Evolutionary conservation across 2,329 filamentous ascomycete genomes (phyloP).

Genomic region (Fusarium citri): DNA sequence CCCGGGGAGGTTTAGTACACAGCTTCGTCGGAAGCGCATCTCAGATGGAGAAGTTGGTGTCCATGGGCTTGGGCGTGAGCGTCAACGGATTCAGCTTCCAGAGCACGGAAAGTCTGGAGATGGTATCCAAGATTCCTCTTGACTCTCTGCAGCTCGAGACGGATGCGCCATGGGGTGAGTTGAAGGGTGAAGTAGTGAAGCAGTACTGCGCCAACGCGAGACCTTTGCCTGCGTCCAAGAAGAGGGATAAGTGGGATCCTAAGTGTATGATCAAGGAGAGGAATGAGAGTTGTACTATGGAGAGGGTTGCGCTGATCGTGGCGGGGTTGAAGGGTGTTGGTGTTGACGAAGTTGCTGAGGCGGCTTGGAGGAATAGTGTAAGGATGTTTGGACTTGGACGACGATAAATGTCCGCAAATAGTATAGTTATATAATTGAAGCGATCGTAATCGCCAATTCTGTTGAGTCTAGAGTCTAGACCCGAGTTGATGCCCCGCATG

Average conservation of each 20-base stretch:
- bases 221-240: slow-evolving; percentile 56
- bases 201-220: slow-evolving; percentile 55
- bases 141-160: slow-evolving; percentile 44
- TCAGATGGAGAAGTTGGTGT: slow-evolving; percentile 44
- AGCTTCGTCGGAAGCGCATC: slow-evolving; percentile 42
- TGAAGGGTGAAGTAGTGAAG: slow-evolving; percentile 50
- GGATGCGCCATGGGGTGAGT: slow-evolving; percentile 46
- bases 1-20: slow-evolving; percentile 42
- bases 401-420: slow-evolving; percentile 10
- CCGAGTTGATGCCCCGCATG: not conserved
- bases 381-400: slow-evolving; percentile 48
- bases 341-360: slow-evolving; percentile 57
- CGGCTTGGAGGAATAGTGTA: slow-evolving; percentile 52
- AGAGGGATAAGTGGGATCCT: slow-evolving; percentile 61
- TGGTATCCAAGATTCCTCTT: slow-evolving; percentile 42
- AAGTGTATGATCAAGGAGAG: slow-evolving; percentile 62
- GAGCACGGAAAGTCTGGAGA: slow-evolving; percentile 40
- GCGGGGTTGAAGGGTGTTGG: slow-evolving; percentile 59
- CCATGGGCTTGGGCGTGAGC: slow-evolving; percentile 41
- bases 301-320: slow-evolving; percentile 59
- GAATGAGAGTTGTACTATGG: slow-evolving; percentile 63
- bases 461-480: not conserved
- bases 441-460: not conserved
- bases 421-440: not conserved
- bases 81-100: slow-evolving; percentile 62